Evolutionary conservation across 1,139 yeast genomes (phyloP), one percentile per base, ranked within the genome.

Genomic region (Suhomyces bolitotheri): DNA sequence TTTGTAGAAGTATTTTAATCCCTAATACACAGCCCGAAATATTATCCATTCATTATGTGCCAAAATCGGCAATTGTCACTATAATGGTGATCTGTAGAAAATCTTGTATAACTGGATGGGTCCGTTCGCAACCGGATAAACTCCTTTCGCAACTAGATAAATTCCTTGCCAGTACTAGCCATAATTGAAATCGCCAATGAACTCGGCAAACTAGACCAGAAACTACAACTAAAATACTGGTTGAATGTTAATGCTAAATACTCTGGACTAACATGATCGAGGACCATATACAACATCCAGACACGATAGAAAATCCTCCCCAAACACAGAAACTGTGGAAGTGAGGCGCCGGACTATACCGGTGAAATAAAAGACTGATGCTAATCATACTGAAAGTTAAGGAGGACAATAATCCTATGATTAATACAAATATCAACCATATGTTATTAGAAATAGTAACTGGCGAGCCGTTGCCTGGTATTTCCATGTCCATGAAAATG

Each of bases 371-470:
- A 31, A 66, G 47, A 41, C 60, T 58, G 21, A 66, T 53, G 46
- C 67, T 58, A 19, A 60, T 47, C 55, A 64, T 51, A 44, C 66
- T 54, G 42, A 66, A 60, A 7, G 63, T 44, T 32, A 67, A 46
- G 10, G 71, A 58, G 10, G 65, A 54, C 7, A 66, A 41, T 34
- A 63, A 48, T 1, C 74, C 75, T 25, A 64, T 37, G 3, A 58
- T 41, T 34, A 70, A 56, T 6, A 64, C 48, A n/a, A 61, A 42
- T 19, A 67, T 46, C 28, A 70, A 51, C 53, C 67, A 54, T 15
- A 64, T 44, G 42, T 69, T 70, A 37, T 66, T 58, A 21, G 49
- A 34, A 14, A 66, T 42, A 17, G 52, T 43, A 31, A 68, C 56
- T 30, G 49, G 50, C 10, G 35, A 22, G 7, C 29, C 30, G 19